A percentile compares a stretch with the other conserved stretches of the same genome.
Conservation (phyloP, 176 grass and related monocot genomes). For the Phragmites australis region DNA sequence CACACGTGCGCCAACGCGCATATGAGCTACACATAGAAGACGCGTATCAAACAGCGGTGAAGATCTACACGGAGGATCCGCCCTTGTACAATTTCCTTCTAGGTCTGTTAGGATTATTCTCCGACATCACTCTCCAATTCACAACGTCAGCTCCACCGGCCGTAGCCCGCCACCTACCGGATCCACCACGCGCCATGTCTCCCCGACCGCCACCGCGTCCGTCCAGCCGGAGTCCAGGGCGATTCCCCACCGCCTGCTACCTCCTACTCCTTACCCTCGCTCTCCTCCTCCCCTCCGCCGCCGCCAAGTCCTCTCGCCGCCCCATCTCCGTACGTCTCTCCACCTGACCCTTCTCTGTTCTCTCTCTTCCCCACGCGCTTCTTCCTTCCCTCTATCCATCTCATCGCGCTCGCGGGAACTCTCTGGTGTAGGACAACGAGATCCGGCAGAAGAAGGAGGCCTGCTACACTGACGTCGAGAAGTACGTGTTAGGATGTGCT, state of each 20-base stretch:
- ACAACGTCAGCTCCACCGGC: neutral
- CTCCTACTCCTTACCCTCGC: conserved; percentile 44
- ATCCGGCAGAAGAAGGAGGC: conserved; percentile 76
- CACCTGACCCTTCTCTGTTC: neutral
- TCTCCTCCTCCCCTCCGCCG: conserved; percentile 34
- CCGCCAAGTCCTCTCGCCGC: conserved; percentile 65
- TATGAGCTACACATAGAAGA: no score
- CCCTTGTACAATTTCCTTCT: no score
- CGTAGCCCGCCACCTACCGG: neutral
- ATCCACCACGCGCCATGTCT: conserved; percentile 47
- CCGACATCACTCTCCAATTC: no score
- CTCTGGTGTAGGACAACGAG: conserved; percentile 58
- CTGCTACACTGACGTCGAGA: conserved; percentile 94
- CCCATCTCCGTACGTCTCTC: conserved; percentile 60
- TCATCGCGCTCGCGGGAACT: neutral
- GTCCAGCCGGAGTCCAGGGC: conserved; percentile 17
- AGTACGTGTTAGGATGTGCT: conserved; percentile 41
- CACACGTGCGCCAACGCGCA: no score
- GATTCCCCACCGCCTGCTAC: conserved; percentile 5
- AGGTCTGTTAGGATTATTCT: no score
- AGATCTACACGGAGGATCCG: no score
- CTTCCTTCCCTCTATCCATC: neutral
- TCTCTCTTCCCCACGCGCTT: neutral
- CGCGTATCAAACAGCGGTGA: no score
- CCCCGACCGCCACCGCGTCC: conserved; percentile 5